phyloP scores from a whole-genome alignment of 257 asterid genomes.

The Plantago elongata region DNA sequence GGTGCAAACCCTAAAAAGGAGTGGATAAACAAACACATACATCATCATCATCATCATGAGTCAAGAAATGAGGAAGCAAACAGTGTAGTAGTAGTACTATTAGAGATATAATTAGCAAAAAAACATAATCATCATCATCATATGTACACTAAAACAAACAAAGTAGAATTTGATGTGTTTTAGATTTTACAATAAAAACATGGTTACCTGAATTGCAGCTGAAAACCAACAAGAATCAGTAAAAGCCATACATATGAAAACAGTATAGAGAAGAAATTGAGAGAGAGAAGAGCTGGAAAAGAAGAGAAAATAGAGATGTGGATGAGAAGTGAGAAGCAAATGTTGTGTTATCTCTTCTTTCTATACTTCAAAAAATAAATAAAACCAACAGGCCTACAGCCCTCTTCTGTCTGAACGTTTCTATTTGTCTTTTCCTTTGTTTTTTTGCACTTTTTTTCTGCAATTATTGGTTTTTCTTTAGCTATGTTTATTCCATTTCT shows the following conservation, averaged over 20 bases:
- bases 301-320: constrained; percentile 38
- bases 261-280: constrained; percentile 29
- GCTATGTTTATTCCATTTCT: neutral
- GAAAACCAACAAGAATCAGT: constrained; percentile 41
- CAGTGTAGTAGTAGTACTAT: too few relatives aligned
- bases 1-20: constrained; percentile 23
- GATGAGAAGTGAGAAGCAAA: constrained; percentile 45
- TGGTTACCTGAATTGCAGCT: constrained; percentile 47
- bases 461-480: constrained; percentile 2
- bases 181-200: constrained; percentile 46
- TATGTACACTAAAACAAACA: neutral
- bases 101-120: too few relatives aligned
- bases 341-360: constrained; percentile 34
- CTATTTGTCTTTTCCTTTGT: constrained; percentile 71
- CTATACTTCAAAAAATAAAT: constrained; percentile 19
- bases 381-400: constrained; percentile 37
- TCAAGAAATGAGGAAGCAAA: too few relatives aligned
- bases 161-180: constrained; percentile 6
- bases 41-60: constrained; percentile 22
- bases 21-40: constrained; percentile 4
- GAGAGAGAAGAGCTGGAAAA: constrained; percentile 25
- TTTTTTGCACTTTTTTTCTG: constrained; percentile 29
- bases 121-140: neutral
- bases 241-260: constrained; percentile 59
- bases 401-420: constrained; percentile 64